phyloP scores from a whole-genome alignment of 371 early-diverging fungal species.

The Syncephalastrum contaminatum region DNA sequence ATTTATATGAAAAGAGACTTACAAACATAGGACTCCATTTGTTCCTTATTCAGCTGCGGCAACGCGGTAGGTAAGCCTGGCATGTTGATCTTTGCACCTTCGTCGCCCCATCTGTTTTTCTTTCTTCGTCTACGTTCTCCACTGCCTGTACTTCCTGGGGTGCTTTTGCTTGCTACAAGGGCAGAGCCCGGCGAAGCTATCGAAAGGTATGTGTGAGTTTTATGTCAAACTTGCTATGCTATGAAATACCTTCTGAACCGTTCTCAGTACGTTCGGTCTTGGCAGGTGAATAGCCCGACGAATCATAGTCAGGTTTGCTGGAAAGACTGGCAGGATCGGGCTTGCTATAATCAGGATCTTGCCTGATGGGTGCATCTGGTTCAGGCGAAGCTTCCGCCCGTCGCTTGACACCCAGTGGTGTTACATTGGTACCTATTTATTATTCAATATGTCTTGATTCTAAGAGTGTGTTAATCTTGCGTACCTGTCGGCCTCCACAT shows the following conservation, averaged over 20 bases:
- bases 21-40: slow-evolving; percentile 82
- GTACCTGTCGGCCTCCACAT: slow-evolving; percentile 37
- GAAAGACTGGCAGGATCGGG: neutral
- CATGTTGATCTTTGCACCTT: slow-evolving; percentile 64
- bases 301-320: neutral
- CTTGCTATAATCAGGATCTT: slow-evolving; percentile 2
- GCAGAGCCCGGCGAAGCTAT: slow-evolving; percentile 8
- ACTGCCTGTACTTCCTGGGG: too few relatives aligned
- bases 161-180: slow-evolving; percentile 18
- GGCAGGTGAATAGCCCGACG: neutral
- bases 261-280: neutral
- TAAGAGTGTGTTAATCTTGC: neutral
- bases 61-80: slow-evolving; percentile 87
- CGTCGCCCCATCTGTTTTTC: slow-evolving; percentile 88
- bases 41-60: slow-evolving; percentile 71
- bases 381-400: slow-evolving; percentile 24
- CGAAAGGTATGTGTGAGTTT: too few relatives aligned
- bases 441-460: neutral
- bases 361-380: slow-evolving; percentile 2
- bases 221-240: neutral
- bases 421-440: slow-evolving; percentile 41
- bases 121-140: slow-evolving; percentile 52
- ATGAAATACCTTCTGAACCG: slow-evolving; percentile 1
- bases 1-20: slow-evolving; percentile 30
- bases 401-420: slow-evolving; percentile 44